Base-by-base conservation (phyloP, 305 asterid species). In the Fraxinus velutina region DNA sequence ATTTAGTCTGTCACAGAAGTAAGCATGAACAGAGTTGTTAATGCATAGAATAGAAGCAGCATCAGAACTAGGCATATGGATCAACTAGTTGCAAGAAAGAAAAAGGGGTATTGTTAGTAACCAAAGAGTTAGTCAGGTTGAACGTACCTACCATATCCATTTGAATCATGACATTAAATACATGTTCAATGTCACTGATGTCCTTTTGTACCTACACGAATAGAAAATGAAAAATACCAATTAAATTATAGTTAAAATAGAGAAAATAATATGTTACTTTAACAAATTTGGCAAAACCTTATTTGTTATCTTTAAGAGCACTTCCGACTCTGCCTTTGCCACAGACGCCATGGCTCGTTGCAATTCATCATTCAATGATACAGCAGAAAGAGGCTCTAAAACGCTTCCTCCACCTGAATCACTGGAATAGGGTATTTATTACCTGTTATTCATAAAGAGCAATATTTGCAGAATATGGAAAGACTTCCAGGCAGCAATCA, bases 351-450 rank as follows among this genome's bases (percentile, higher is more conserved):
- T 90, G 75, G 99, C 97, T 86, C 85, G 95, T 85, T 92, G 97
- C 90, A 96, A 89, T 87, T 92, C 97, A 88, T 94, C 97, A 86
- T 96, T 96, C 71, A 96, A 79, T 68, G 97, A 92, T 82, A 96
- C 97, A 77, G 97, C 98, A 83, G 92, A 82, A 78, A 96, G 92
- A 80, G 99, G 99, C 89, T 96, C 99, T 1, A 94, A 80, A 74
- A 91, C 84, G 86, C 89, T 93, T 86, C 94, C 98, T 42, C 88
- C 85, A 88, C 93, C 98, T 91, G 98, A 88, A 90, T 91, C 95
- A 89, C 99, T 94, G 90, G 79, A 88, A 84, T 76, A 86, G 85
- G 87, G 87, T 77, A 86, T 92, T 83, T 77, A 86, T 92, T 83
- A 88, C 85, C 77, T 84, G 77, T 60, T 79, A 57, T 47, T 68